These are phyloP conservation scores for Aspergillus sclerotialis DNA, from an alignment of 2,329 filamentous ascomycete genomes.

Conservation along the genomic window DNA sequence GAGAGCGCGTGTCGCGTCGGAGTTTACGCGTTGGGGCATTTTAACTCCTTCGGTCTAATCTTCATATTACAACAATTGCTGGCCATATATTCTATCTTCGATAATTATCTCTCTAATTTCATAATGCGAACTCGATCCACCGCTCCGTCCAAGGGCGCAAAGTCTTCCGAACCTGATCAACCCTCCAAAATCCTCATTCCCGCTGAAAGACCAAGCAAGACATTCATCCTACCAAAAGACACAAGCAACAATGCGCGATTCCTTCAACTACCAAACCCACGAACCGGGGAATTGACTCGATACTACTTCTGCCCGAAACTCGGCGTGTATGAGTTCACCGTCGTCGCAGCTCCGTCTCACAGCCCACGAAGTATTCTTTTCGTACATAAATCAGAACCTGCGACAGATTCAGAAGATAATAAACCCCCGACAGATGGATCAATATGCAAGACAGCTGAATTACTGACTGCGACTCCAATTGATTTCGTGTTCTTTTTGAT, in stretches of 20 bases:
- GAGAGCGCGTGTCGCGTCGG: slow-evolving; percentile 21
- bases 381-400: slow-evolving; percentile 19
- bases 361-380: slow-evolving; percentile 51
- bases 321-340: slow-evolving; percentile 57
- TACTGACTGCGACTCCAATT: slow-evolving; percentile 77
- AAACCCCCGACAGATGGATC: slow-evolving; percentile 35
- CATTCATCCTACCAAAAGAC: slow-evolving; percentile 52
- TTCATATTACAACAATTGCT: too few relatives aligned
- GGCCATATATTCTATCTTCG: too few relatives aligned
- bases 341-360: slow-evolving; percentile 45
- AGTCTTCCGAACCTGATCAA: slow-evolving; percentile 12
- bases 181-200: slow-evolving; percentile 15
- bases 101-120: too few relatives aligned
- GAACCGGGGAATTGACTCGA: slow-evolving; percentile 39
- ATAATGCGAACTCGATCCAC: slow-evolving; percentile 23
- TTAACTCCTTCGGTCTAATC: slow-evolving; percentile 6
- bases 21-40: slow-evolving; percentile 8
- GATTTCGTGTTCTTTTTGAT: slow-evolving; percentile 81
- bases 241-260: slow-evolving; percentile 48
- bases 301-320: slow-evolving; percentile 54
- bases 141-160: slow-evolving; percentile 8
- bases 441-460: slow-evolving; percentile 60
- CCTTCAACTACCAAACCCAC: slow-evolving; percentile 49
- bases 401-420: slow-evolving; percentile 10
- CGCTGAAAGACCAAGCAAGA: slow-evolving; percentile 33